Evolutionary conservation across 2,329 filamentous ascomycete species (phyloP), one percentile per base, ranked within the genome.

Genomic region (Colletotrichum abscissum): DNA sequence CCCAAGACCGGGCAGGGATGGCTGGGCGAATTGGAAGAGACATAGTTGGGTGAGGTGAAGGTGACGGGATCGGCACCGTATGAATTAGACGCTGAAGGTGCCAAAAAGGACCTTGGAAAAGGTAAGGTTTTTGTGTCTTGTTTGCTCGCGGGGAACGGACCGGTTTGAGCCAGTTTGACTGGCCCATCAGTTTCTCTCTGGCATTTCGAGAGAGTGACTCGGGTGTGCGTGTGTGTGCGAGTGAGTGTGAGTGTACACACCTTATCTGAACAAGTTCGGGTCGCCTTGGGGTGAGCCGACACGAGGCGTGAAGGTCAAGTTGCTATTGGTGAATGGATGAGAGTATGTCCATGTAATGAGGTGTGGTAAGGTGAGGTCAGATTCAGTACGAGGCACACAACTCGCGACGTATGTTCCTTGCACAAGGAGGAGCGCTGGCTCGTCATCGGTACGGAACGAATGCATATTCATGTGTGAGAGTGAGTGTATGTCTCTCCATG

Each of bases 1-100:
- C 38, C 70, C 69, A 67, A 56, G 60, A 64, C 59, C 60, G 66
- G 66, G 65, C 70, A 70, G 54, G 66, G 66, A 73, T 73, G 30
- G 94, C 70, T 64, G 70, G 66, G 46, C 66, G 59, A 70, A 55
- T 73, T 57, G 42, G 67, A 64, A 56, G 66, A 62, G 59, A 64
- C 19, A 49, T 7, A 55, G 55, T 54, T 26, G 49, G 28, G 14
- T 30, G 30, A 54, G 66, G 49, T 58, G 65, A 69, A 52, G 65
- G 55, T 49, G 11, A 28, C 26, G 65, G 69, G 64, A 52, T 58
- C 58, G 65, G 58, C 52, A 57, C 46, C 35, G 49, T 56, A 56
- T 24, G 62, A 38, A 68, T 24, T 42, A 57, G 62, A 57, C 38
- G 63, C 42, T n/a, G 42, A 33, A 65, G 57, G 57, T 56, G 9